Evolutionary conservation across 73 alveolate species (phyloP), one percentile per base, ranked within the genome.

Genomic region (Diophrys appendiculata): DNA sequence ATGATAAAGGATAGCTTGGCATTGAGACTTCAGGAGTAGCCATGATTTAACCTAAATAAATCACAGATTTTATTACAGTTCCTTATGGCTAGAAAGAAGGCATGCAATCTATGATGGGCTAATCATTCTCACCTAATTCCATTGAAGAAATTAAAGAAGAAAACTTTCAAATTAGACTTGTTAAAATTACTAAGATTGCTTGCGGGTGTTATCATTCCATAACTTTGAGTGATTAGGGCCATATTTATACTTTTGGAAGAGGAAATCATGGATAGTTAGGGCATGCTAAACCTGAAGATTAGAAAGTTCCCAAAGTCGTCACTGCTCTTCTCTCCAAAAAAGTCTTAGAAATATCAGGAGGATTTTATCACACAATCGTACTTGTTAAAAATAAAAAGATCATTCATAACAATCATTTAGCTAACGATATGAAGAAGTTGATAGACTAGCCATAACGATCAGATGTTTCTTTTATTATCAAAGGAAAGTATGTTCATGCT

Each of bases 221-320:
- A 22, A 80, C 87, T 25, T 80, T 89, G 29, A 56, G 89, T 68
- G 93, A 89, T 0, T 29, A 29, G 33, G 96, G 96, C 0, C 78
- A 85, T 29, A 78, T 89, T 2, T 89, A 32, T 34, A 84, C 93
- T 2, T 89, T 90, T 64, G 96, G 96, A 23, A 72, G 96, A 75
- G 96, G 96, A 26, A 90, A 89, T 75, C 93, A 77, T 55, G 90
- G 91, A 23, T 76, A 89, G 72, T 87, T 89, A 13, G 96, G 96
- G 13, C 93, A 85, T 35, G 88, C 89, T 23, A 71, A 35, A 29
- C 55, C 71, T 1, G 93, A 85, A n/a, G 86, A 85, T 52, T 67
- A 31, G 69, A 33, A 54, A 33, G 30, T 54, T 71, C 80, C 93
- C 69, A 54, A 60, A 60, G 60, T 78, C 33, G 55, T 85, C 34